phyloP scores from a whole-genome alignment of 2,329 filamentous ascomycete species.

The Aaosphaeria pasadenensis region DNA sequence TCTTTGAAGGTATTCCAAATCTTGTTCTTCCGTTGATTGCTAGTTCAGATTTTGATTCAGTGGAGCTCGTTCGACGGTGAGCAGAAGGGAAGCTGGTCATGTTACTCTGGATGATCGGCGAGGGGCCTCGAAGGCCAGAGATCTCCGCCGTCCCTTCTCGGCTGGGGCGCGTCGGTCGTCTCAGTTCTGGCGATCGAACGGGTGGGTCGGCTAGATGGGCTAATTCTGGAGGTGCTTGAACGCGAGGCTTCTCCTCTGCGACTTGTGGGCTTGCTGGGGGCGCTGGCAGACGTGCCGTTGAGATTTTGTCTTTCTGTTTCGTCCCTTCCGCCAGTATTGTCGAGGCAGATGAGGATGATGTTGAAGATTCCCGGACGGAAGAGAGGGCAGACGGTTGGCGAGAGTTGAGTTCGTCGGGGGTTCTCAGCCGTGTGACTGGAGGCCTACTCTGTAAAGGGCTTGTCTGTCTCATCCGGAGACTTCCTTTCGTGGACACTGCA shows the following conservation, averaged over 20 bases:
- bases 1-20: conserved; percentile 24
- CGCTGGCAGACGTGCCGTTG: conserved; percentile 20
- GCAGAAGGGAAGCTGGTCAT: conserved; percentile 47
- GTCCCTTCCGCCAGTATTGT: conserved; percentile 58
- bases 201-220: conserved; percentile 63
- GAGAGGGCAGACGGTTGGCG: conserved; percentile 59
- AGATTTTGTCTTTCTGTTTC: conserved; percentile 41
- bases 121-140: conserved; percentile 44
- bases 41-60: conserved; percentile 36
- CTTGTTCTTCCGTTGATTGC: conserved; percentile 15
- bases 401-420: conserved; percentile 48
- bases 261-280: conserved; percentile 54
- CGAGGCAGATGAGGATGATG: conserved; percentile 70
- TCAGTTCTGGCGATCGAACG: conserved; percentile 44
- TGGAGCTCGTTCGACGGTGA: conserved; percentile 51
- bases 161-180: conserved; percentile 45
- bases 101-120: conserved; percentile 57
- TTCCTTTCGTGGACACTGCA: conserved; percentile 42
- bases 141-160: conserved; percentile 46
- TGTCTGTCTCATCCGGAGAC: conserved; percentile 51
- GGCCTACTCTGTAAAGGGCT: conserved; percentile 58
- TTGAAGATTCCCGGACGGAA: conserved; percentile 66
- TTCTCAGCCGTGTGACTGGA: conserved; percentile 58
- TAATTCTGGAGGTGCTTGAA: conserved; percentile 36
- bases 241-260: conserved; percentile 9